Conservation (phyloP, 2,329 filamentous ascomycete species). For the Celoporthe dispersa region DNA sequence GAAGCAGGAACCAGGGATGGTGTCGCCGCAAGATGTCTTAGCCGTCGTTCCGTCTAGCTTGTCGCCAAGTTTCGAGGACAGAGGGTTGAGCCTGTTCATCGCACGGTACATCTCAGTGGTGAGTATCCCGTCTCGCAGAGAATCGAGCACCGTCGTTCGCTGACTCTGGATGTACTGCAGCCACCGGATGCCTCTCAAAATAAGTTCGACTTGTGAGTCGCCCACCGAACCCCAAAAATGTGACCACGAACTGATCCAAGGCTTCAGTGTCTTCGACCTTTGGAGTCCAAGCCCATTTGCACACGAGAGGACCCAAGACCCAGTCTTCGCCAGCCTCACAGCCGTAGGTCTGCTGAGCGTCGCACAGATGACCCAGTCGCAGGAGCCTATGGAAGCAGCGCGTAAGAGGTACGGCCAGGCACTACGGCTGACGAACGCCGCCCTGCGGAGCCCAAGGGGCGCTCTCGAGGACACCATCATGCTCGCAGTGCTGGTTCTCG, state of each 20-base stretch:
- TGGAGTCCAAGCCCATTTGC: constrained; percentile 50
- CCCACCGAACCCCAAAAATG: not conserved
- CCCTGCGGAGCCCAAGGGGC: constrained; percentile 50
- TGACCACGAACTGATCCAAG: not conserved
- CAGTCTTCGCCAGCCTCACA: constrained; percentile 56
- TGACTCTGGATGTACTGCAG: not conserved
- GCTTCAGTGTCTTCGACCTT: constrained; percentile 50
- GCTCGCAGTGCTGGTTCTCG: constrained; percentile 57
- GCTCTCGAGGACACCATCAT: constrained; percentile 56
- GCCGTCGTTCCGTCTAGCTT: constrained; percentile 13
- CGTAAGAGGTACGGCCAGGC: constrained; percentile 56
- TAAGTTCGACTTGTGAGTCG: constrained; percentile 51
- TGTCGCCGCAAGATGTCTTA: constrained; percentile 6
- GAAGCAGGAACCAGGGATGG: constrained; percentile 1
- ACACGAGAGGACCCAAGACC: constrained; percentile 44
- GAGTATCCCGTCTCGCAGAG: not conserved
- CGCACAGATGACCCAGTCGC: constrained; percentile 49
- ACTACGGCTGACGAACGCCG: constrained; percentile 54
- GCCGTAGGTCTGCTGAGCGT: constrained; percentile 59
- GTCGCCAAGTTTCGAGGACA: constrained; percentile 24
- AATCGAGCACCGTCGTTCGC: not conserved
- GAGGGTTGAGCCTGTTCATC: constrained; percentile 26
- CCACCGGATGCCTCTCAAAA: constrained; percentile 49
- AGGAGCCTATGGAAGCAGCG: constrained; percentile 51
- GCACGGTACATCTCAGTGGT: constrained; percentile 24